Evolutionary conservation across 2,329 filamentous ascomycete species (phyloP).

Genomic region (Epichloe glyceriae): DNA sequence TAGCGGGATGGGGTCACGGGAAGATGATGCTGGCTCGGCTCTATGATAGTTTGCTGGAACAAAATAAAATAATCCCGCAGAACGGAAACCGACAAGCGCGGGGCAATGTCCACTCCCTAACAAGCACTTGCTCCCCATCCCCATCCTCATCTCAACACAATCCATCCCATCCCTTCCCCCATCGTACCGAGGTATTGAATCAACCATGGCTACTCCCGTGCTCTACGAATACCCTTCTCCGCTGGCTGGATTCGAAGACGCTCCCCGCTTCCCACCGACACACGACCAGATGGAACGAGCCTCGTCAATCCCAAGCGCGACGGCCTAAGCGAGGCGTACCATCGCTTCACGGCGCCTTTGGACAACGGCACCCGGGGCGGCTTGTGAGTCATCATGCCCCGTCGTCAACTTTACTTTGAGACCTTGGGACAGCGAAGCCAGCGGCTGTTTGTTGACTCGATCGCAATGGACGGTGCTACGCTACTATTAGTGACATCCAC

Average conservation of each 20-base stretch:
- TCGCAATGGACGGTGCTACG: background rate
- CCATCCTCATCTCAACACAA: no score
- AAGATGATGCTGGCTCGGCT: background rate
- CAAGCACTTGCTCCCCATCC: no score
- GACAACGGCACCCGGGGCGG: slow-evolving; percentile 53
- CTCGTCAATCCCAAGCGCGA: slow-evolving; percentile 52
- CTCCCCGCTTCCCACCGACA: slow-evolving; percentile 45
- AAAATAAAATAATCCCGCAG: no score
- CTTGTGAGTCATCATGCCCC: slow-evolving; percentile 40
- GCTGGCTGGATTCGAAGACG: slow-evolving; percentile 42
- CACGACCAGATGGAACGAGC: slow-evolving; percentile 63
- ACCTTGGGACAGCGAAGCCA: no score
- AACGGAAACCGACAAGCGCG: no score
- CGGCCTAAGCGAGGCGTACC: slow-evolving; percentile 54
- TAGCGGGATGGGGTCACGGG: background rate
- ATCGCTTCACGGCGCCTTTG: slow-evolving; percentile 54
- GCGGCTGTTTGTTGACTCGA: background rate
- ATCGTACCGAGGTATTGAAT: no score
- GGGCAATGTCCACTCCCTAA: no score
- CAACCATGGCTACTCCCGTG: slow-evolving; percentile 10
- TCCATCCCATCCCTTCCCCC: no score
- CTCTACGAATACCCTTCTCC: slow-evolving; percentile 29
- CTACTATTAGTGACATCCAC: slow-evolving; percentile 52
- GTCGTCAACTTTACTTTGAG: no score
- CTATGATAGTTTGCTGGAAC: no score